Evolutionary conservation across 73 alveolate species (phyloP), one percentile per base, ranked within the genome.

Genomic region (Paramecium primaurelia): DNA sequence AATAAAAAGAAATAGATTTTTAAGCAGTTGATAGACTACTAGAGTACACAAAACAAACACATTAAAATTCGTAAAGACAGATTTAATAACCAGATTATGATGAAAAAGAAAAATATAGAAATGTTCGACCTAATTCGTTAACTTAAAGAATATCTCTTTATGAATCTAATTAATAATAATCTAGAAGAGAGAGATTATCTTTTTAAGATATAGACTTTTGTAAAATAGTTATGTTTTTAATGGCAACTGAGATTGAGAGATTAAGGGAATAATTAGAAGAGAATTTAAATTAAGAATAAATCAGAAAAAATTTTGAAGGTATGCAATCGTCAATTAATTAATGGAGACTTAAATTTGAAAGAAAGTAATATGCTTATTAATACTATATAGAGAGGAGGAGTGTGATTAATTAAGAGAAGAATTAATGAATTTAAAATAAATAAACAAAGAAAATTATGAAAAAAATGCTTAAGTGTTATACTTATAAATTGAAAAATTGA

Each of bases 291-390:
- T 64, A 28, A 64, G 87, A 73, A 73, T 34, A 34, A 34, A 20
- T 73, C n/a, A 73, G 47, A 26, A 73, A 73, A 28, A 73, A 38
- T 34, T 34, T 73, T 14, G 87, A 73, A 37, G 87, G 87, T 9
- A 73, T 73, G 87, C 22, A 73, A 73, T 73, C 87, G 3, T 73
- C 87, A 73, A 73, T 73, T 38, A 73, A 73, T 73, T 38, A 73
- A 73, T 73, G 87, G 87, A 32, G 87, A 73, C 59, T 73, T 8
- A 73, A 20, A 73, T 73, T n/a, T 14, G 87, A 73, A 38, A 7
- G 18, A 37, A 73, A 73, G 87, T 73, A 73, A 37, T 54, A 54
- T 54, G 30, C 87, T 28, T 64, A 64, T 30, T 16, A 30, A 73
- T 37, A 16, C 18, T 37, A 12, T 16, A 30, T 40, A 73, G 87